phyloP scores from a whole-genome alignment of 2,329 filamentous ascomycete genomes.

The Alternaria infectoria region DNA sequence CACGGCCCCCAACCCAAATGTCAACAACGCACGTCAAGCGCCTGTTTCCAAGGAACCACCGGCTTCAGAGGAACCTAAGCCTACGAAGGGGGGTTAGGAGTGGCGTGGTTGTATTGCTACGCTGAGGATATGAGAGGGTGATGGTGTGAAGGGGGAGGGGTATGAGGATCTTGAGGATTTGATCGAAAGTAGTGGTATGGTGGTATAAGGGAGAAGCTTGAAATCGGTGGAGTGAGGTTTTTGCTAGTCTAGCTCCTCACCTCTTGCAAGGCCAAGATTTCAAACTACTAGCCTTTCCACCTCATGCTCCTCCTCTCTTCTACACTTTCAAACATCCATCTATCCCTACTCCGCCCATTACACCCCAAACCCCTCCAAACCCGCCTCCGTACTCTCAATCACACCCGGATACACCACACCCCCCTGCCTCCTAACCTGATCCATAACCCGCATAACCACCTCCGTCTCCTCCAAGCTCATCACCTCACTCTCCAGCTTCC shows the following conservation, averaged over 20 bases:
- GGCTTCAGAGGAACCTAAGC: not conserved
- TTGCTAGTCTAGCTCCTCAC: not conserved
- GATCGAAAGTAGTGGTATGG: not conserved
- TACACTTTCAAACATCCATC: too few relatives aligned
- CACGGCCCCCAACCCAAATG: too few relatives aligned
- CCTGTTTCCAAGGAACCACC: not conserved
- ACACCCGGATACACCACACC: constrained; percentile 68
- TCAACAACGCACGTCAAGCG: too few relatives aligned
- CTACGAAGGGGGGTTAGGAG: not conserved
- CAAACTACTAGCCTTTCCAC: too few relatives aligned
- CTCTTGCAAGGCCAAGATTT: not conserved
- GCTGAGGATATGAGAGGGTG: too few relatives aligned
- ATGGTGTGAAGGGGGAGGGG: too few relatives aligned
- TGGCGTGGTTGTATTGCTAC: too few relatives aligned
- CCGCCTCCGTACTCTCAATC: constrained; percentile 62
- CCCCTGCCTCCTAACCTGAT: constrained; percentile 69
- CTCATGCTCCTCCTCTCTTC: too few relatives aligned
- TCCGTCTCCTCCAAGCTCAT: constrained; percentile 76
- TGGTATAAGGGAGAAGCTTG: not conserved
- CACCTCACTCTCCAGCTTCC: constrained; percentile 73
- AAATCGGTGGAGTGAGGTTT: not conserved
- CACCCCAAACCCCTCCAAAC: constrained; percentile 27
- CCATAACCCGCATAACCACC: constrained; percentile 83
- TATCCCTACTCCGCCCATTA: too few relatives aligned
- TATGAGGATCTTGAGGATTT: not conserved